phyloP scores from a whole-genome alignment of 306 rosid genomes.

The Psophocarpus tetragonolobus region DNA sequence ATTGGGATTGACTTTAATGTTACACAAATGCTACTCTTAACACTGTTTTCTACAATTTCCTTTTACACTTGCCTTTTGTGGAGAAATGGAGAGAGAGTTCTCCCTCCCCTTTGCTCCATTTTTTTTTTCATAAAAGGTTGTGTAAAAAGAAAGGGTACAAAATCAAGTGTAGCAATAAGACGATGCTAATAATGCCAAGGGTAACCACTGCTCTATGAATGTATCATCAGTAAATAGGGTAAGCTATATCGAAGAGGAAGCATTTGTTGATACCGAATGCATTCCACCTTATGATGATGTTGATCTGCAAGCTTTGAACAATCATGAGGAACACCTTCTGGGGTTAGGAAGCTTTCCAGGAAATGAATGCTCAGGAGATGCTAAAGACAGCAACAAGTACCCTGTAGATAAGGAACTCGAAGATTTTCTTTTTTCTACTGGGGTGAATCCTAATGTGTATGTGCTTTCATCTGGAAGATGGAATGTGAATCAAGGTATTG shows the following conservation, averaged over 20 bases:
- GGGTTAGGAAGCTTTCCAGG: conserved; percentile 41
- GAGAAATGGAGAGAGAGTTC: neutral
- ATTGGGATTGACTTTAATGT: conserved; percentile 2
- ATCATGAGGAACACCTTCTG: conserved; percentile 50
- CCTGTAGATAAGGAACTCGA: conserved; percentile 53
- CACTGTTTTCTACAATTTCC: neutral
- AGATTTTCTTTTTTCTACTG: conserved; percentile 49
- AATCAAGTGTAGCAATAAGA: conserved; percentile 10
- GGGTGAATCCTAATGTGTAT: conserved; percentile 45
- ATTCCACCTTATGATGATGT: conserved; percentile 13
- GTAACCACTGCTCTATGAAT: conserved; percentile 21
- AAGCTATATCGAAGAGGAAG: conserved; percentile 33
- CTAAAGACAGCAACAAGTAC: conserved; percentile 41
- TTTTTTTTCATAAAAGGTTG: neutral
- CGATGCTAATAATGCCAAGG: conserved; percentile 5
- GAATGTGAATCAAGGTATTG: conserved; percentile 64
- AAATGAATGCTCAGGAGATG: conserved; percentile 38
- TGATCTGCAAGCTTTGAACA: conserved; percentile 34
- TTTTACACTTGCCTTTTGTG: neutral
- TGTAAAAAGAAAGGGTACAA: neutral
- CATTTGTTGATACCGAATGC: conserved; percentile 9
- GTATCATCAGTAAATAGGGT: conserved; percentile 34
- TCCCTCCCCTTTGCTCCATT: neutral
- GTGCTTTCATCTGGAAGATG: conserved; percentile 76
- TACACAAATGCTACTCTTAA: neutral